Base-by-base conservation (phyloP, 805 yeast genomes). In the Yamadazyma ubonensis region DNA sequence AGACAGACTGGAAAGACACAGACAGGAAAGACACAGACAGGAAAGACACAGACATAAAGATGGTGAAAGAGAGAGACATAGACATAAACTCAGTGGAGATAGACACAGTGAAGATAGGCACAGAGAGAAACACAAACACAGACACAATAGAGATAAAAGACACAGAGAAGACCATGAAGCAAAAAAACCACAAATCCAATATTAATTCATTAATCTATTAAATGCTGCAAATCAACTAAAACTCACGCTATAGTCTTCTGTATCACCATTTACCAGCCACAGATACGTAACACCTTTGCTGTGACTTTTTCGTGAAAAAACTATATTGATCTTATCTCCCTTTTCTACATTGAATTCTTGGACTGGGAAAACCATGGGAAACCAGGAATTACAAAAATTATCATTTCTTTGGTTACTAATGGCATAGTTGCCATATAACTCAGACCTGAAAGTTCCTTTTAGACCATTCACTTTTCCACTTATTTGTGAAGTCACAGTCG, bases 371-470 rank as follows among this genome's bases (percentile, higher is more conserved):
- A 61, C 32, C 15, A 66, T 54, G 0, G 73, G 71, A 43, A 50
- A 64, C 73, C 73, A 67, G 7, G 71, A 66, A 4, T 39, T 39
- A 41, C 71, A 65, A 29, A 39, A 53, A 2, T 50, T 15, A 4
- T 26, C 49, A 2, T 37, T 29, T 22, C 64, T 59, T 11, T 74
- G 81, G 20, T 83, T 75, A 7, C 40, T 36, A 4, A 86, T 63
- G 6, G 55, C 54, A 17, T 81, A 65, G 33, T 78, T 82, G 1
- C 73, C 76, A 55, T 79, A 86, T n/a, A 89, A 67, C 2, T 61
- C 73, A 0, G 93, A 81, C n/a, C 71, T 71, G 53, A 90, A 90
- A 53, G 69, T 81, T 0, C 96, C 96, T 3, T 79, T 65, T 25
- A 89, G 57, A 0, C 91, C 96, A 56, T 87, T 90, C 2, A 86